Evolutionary conservation across 2,329 filamentous ascomycete genomes (phyloP).

Genomic region (Fusarium sambucinum): DNA sequence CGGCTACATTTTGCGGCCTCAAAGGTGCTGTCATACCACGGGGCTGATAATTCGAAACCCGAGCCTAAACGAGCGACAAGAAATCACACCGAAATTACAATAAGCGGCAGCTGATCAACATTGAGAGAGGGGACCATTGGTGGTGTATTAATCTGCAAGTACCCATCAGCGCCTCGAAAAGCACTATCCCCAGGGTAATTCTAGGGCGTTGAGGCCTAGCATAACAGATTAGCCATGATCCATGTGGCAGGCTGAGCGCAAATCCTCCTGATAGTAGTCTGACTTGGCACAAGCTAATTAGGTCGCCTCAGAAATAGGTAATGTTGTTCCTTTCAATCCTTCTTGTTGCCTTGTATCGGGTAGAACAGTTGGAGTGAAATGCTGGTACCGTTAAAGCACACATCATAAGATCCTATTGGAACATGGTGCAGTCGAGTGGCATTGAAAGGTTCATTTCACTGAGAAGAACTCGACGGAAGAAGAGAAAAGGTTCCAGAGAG

Average conservation of each 20-base stretch:
- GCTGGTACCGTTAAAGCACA: background rate
- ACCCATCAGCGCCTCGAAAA: background rate
- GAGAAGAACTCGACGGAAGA: background rate
- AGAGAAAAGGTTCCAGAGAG: background rate
- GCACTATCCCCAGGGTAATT: background rate
- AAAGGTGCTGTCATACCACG: background rate
- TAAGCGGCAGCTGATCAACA: slow-evolving; percentile 2
- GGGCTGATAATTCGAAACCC: background rate
- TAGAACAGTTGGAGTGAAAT: background rate
- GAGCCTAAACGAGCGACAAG: background rate
- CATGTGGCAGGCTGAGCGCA: background rate
- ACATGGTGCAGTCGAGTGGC: background rate
- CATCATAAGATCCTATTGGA: background rate
- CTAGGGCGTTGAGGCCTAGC: background rate
- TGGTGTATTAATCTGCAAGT: slow-evolving; percentile 2
- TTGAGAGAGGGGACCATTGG: background rate
- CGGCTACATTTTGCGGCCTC: background rate
- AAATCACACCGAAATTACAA: slow-evolving; percentile 23
- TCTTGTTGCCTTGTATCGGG: background rate
- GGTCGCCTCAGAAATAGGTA: background rate
- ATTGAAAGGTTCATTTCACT: background rate
- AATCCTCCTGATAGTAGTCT: background rate
- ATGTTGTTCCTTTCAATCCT: background rate
- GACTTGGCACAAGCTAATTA: slow-evolving; percentile 13
- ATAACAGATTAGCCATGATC: background rate